Base-by-base conservation (phyloP, 148 eudicot species). In the Gaultheria prostrata region DNA sequence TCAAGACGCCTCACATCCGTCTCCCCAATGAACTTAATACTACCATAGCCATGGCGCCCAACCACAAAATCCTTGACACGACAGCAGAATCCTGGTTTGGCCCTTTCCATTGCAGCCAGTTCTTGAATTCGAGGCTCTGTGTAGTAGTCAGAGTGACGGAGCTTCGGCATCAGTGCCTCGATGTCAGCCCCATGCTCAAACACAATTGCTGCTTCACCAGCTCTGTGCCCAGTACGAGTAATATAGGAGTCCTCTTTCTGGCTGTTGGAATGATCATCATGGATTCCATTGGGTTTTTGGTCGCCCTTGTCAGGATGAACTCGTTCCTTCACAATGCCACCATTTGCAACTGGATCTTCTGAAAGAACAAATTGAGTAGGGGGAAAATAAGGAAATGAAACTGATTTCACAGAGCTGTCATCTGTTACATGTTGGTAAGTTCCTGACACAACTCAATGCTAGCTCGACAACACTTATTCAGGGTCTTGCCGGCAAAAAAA, bases 81-180 rank as follows among this genome's bases (percentile, higher is more conserved):
- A 78, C 89, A 92, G 86, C 98, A 97, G 77, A 85, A 97, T 15
- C 99, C 98, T 4, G 98, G 98, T 75, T 92, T 92, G 15, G 95
- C 95, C 86, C 96, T 89, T 90, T 97, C 99, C 90, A 93, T 97
- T 61, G 98, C 98, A 14, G 99, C 98, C 54, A 97, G 78, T 71
- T 97, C 98, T 80, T 94, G 98, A 80, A 97, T 90, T 56, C 95
- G 87, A 39, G 99, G 99, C 86, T 97, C 97, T 2, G 99, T 94
- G 87, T 90, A 97, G 77, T 97, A 97, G 85, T 94, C 98, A n/a
- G 98, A 87, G 85, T 93, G 95, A 11, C 94, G 89, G 13, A 97
- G 97, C 86, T 97, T 97, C 46, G 99, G 99, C 99, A 97, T 93
- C 82, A 92, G 90, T 45, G 94, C 95, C 86, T 92, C 98, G 61